These are phyloP conservation scores for Syzygium jambos DNA, from an alignment of 345 rosid species.

Conservation along the genomic window DNA sequence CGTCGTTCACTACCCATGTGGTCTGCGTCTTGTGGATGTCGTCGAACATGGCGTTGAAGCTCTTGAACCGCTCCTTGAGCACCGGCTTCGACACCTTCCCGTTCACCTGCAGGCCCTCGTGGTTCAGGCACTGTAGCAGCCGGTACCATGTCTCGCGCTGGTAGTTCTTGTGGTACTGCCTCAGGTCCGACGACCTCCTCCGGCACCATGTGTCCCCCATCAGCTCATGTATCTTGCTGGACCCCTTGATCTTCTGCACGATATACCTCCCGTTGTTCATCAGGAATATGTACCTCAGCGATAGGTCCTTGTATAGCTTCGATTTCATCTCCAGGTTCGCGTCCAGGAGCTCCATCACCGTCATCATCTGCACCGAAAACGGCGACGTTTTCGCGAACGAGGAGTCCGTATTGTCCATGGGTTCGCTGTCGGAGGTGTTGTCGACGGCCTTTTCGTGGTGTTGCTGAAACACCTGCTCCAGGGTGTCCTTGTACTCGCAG, in stretches of 20 bases:
- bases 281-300: conserved; percentile 59
- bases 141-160: conserved; percentile 83
- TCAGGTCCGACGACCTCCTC: conserved; percentile 56
- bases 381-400: conserved; percentile 14
- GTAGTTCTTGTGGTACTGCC: conserved; percentile 70
- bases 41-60: conserved; percentile 66
- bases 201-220: conserved; percentile 57
- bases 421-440: not conserved
- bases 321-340: conserved; percentile 56
- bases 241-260: conserved; percentile 61
- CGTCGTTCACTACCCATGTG: conserved; percentile 82
- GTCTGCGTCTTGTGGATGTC: conserved; percentile 85
- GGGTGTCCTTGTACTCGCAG: conserved; percentile 60
- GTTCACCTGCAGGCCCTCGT: conserved; percentile 53
- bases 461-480: conserved; percentile 56
- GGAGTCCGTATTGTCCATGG: conserved; percentile 10
- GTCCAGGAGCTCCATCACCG: conserved; percentile 65
- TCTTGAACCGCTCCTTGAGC: conserved; percentile 74
- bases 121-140: conserved; percentile 49
- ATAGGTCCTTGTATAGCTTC: conserved; percentile 46
- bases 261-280: conserved; percentile 93
- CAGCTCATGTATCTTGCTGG: conserved; percentile 51
- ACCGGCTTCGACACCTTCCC: conserved; percentile 62
- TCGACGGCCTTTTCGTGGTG: conserved; percentile 4
- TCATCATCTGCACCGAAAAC: conserved; percentile 28